These are phyloP conservation scores for Yarrowia sp. DNA, from an alignment of 805 yeast genomes.

Conservation along the genomic window DNA sequence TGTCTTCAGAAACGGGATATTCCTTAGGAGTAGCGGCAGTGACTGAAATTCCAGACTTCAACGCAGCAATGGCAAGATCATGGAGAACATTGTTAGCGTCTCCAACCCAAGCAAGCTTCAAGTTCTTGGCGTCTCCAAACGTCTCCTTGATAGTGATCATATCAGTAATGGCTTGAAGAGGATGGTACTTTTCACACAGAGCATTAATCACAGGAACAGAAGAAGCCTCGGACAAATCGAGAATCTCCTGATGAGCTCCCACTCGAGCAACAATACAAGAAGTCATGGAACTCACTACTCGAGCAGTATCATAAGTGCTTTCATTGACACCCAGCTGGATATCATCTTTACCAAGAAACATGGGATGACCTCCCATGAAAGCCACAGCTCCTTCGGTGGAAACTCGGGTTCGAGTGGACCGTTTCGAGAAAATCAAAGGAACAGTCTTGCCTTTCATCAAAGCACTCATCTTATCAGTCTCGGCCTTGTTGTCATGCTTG, in stretches of 20 bases:
- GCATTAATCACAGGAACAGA: conserved; percentile 91
- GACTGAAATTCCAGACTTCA: conserved; percentile 79
- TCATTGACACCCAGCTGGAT: conserved; percentile 97
- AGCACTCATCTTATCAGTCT: conserved; percentile 39
- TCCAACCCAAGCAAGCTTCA: conserved; percentile 93
- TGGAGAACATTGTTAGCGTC: conserved; percentile 95
- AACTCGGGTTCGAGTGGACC: conserved; percentile 93
- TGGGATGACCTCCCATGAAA: conserved; percentile 91
- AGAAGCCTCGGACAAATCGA: conserved; percentile 72
- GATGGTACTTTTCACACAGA: conserved; percentile 89
- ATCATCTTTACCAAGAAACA: conserved; percentile 95
- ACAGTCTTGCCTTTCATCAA: conserved; percentile 75
- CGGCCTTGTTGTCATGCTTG: conserved; percentile 48
- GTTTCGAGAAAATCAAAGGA: conserved; percentile 80
- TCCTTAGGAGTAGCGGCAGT: conserved; percentile 81
- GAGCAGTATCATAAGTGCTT: conserved; percentile 81
- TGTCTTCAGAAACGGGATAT: conserved; percentile 57
- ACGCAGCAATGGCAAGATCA: conserved; percentile 84
- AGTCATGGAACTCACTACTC: conserved; percentile 91
- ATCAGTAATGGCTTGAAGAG: conserved; percentile 93
- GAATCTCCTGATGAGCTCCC: conserved; percentile 76
- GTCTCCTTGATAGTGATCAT: conserved; percentile 79
- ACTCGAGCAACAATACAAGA: conserved; percentile 98
- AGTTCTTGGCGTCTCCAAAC: conserved; percentile 50
- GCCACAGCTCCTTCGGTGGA: conserved; percentile 93